These are phyloP conservation scores for Lipomyces yamanashiensis DNA, from an alignment of 805 yeast species.

Conservation along the genomic window DNA sequence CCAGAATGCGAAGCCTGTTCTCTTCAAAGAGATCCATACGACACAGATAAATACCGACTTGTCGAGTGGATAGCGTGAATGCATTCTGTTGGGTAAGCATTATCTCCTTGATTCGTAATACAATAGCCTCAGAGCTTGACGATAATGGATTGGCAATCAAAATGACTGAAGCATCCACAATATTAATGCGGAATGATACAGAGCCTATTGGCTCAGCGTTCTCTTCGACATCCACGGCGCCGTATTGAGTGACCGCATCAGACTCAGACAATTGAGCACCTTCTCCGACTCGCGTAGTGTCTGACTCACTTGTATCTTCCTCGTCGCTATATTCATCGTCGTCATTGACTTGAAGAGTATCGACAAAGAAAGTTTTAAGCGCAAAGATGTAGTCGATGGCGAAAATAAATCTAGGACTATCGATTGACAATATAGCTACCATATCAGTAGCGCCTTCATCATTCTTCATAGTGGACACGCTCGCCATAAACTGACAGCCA, in stretches of 20 bases:
- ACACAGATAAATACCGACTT: constrained; percentile 84
- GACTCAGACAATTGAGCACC: constrained; percentile 12
- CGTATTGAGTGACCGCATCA: constrained; percentile 7
- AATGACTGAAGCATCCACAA: constrained; percentile 76
- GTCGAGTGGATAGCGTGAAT: constrained; percentile 67
- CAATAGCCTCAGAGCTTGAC: constrained; percentile 79
- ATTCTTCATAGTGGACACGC: constrained; percentile 49
- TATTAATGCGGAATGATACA: constrained; percentile 55
- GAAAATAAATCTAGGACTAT: constrained; percentile 76
- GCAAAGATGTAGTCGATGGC: constrained; percentile 88
- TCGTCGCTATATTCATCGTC: constrained; percentile 30
- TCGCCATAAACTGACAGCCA: constrained; percentile 72
- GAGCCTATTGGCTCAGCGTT: constrained; percentile 29
- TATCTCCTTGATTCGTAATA: constrained; percentile 82
- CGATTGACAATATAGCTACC: constrained; percentile 65
- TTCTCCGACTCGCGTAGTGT: constrained; percentile 16
- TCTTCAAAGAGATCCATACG: constrained; percentile 71
- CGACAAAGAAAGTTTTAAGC: constrained; percentile 62
- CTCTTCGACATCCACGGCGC: constrained; percentile 24
- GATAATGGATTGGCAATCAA: constrained; percentile 78
- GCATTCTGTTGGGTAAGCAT: constrained; percentile 70
- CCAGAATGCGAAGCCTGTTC: constrained; percentile 71
- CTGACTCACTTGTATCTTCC: constrained; percentile 25
- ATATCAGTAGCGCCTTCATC: constrained; percentile 48
- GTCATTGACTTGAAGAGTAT: constrained; percentile 45